phyloP scores from a whole-genome alignment of 345 rosid species.

The Pistacia atlantica region DNA sequence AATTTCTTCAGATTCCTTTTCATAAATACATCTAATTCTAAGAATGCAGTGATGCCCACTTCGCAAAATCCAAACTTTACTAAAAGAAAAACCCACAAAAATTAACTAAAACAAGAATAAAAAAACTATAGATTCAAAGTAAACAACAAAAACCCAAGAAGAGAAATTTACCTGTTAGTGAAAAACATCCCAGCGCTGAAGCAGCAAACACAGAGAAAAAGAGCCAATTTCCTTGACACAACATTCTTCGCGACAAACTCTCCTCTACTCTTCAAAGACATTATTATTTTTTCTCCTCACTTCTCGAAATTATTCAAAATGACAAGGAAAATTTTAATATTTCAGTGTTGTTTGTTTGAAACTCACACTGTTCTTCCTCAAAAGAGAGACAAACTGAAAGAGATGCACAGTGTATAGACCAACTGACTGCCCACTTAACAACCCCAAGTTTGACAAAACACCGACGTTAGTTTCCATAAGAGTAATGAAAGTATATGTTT shows the following conservation, averaged over 20 bases:
- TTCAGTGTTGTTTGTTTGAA: background rate
- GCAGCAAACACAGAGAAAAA: constrained; percentile 67
- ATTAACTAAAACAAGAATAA: background rate
- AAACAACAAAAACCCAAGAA: constrained; percentile 15
- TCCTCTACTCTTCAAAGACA: constrained; percentile 66
- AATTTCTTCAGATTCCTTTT: background rate
- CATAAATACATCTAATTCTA: background rate
- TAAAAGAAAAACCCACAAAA: background rate
- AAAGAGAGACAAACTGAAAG: constrained; percentile 6
- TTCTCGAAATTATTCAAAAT: constrained; percentile 8
- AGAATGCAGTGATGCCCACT: constrained; percentile 15
- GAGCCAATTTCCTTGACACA: constrained; percentile 51
- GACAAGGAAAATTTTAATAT: constrained; percentile 8
- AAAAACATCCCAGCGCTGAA: constrained; percentile 81
- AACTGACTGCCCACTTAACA: constrained; percentile 24
- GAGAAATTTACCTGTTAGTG: constrained; percentile 62
- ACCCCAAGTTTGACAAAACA: constrained; percentile 18
- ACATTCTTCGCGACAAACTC: constrained; percentile 43
- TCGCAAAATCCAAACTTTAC: constrained; percentile 14
- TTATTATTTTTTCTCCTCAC: constrained; percentile 16
- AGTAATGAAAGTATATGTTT: background rate
- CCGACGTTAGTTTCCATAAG: background rate
- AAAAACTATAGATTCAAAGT: constrained; percentile 5
- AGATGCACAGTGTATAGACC: constrained; percentile 14
- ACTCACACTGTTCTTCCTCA: constrained; percentile 15